Evolutionary conservation across 2,329 filamentous ascomycete genomes (phyloP), one percentile per base, ranked within the genome.

Genomic region (Aspergillus fischeri): DNA sequence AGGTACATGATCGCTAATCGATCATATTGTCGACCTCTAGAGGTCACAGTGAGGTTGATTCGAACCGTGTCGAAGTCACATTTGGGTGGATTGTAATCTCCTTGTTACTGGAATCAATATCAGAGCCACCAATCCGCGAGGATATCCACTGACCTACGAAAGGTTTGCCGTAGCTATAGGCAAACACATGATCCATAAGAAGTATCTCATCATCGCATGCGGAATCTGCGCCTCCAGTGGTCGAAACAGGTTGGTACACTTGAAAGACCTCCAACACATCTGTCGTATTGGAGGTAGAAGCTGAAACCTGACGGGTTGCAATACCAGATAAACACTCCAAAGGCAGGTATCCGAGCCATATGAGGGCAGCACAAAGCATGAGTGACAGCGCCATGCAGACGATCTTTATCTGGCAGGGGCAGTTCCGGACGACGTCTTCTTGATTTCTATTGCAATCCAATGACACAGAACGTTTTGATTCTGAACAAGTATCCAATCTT

Each of bases 1-100:
- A 94, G 78, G 65, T 87, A 94, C 81, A 94, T 86, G 32, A 88
- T 73, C 3, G 85, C 91, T 8, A 93, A 79, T 42, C 90, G 83
- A 70, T 95, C 91, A 72, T 83, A 92, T 65, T 95, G 91, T 3
- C 83, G 81, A 1, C 91, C 91, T 60, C 79, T 77, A 9, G 87
- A 89, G 0, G 83, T 84, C 14, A 89, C 86, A 0, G 88, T 92
- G 63, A 94, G 83, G 67, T 92, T 91, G 72, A 94, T 84, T 25
- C 84, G 81, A 17, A 92, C 87, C 35, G 85, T 82, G 67, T 91
- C 88, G 76, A 93, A 94, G 17, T 80, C 73, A 72, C 87, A 91
- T 27, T 74, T 66, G 1, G 89, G 88, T 11, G 90, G 90, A 1
- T 74, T 78, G 68, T 91, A 92, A 17, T 78, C 72, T 49, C 84